Evolutionary conservation across 768 basidiomycete genomes (phyloP).

Genomic region (Trametes gibbosa): DNA sequence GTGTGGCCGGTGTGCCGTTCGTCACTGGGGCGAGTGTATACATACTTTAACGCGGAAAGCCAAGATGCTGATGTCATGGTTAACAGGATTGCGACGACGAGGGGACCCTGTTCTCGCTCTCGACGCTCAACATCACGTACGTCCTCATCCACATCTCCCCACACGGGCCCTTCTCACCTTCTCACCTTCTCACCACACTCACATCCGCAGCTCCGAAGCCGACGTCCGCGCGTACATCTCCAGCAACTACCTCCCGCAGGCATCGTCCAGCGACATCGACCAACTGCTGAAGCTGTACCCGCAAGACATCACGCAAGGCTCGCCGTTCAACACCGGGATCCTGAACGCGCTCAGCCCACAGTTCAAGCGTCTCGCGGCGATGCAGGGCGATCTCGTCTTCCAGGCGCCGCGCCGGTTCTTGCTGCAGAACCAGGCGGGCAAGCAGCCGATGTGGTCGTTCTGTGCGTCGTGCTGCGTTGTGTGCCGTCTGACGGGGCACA

Average conservation of each 20-base stretch:
- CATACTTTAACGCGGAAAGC: neutral
- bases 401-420: constrained; percentile 50
- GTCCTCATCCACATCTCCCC: neutral
- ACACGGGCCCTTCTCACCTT: neutral
- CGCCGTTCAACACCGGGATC: constrained; percentile 48
- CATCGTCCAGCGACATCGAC: constrained; percentile 14
- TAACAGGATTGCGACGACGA: constrained; percentile 51
- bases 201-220: constrained; percentile 19
- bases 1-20: constrained; percentile 47
- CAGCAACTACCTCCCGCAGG: constrained; percentile 25
- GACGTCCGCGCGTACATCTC: constrained; percentile 15
- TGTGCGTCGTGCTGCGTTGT: constrained; percentile 25
- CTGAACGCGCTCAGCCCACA: constrained; percentile 48
- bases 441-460: constrained; percentile 43
- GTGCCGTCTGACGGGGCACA: no score
- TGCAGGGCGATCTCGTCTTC: constrained; percentile 50
- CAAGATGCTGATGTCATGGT: neutral
- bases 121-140: constrained; percentile 30
- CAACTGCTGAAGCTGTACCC: constrained; percentile 30
- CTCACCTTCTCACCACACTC: neutral
- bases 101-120: constrained; percentile 42
- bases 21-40: constrained; percentile 35
- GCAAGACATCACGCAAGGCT: constrained; percentile 40
- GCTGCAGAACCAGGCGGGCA: constrained; percentile 36
- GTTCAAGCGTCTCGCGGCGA: constrained; percentile 49